These are phyloP conservation scores for Eucalyptus erythrocorys DNA, from an alignment of 345 rosid species.

Conservation along the genomic window DNA sequence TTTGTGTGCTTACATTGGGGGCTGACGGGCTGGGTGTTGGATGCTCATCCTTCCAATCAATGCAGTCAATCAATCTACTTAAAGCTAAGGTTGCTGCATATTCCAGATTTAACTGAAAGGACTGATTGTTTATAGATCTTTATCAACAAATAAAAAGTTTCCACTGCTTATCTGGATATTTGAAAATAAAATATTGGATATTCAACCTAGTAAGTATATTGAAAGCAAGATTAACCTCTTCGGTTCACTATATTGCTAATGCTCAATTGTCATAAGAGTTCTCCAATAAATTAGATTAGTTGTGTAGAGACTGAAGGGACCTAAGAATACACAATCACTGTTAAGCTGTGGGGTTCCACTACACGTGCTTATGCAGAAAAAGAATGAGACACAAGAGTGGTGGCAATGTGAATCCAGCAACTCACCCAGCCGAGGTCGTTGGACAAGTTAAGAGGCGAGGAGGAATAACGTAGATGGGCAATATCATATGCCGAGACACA, in stretches of 20 bases:
- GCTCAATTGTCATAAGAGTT: not conserved
- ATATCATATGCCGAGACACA: conserved; percentile 48
- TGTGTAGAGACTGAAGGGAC: not conserved
- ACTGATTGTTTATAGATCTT: not conserved
- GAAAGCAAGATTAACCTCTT: not conserved
- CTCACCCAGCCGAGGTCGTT: conserved; percentile 82
- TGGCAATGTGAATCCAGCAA: not conserved
- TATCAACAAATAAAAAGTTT: not conserved
- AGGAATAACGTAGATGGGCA: conserved; percentile 67
- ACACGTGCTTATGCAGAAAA: not conserved
- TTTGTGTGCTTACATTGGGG: not conserved
- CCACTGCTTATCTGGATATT: not conserved
- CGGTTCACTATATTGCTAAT: not conserved
- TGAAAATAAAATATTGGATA: not conserved
- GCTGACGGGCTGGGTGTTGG: not conserved
- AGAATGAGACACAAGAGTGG: not conserved
- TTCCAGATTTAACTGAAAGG: not conserved
- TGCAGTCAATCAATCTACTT: not conserved
- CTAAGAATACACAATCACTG: not conserved
- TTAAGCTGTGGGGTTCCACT: not conserved
- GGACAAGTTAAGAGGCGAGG: conserved; percentile 91
- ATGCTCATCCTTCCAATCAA: not conserved
- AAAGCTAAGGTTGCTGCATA: not conserved
- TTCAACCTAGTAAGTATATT: not conserved
- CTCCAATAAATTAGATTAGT: not conserved